Percentiles rank a stretch among this genome's conserved stretches.
phyloP scores from a whole-genome alignment of 192 early-diverging fungal genomes.

The Linnemannia exigua region DNA sequence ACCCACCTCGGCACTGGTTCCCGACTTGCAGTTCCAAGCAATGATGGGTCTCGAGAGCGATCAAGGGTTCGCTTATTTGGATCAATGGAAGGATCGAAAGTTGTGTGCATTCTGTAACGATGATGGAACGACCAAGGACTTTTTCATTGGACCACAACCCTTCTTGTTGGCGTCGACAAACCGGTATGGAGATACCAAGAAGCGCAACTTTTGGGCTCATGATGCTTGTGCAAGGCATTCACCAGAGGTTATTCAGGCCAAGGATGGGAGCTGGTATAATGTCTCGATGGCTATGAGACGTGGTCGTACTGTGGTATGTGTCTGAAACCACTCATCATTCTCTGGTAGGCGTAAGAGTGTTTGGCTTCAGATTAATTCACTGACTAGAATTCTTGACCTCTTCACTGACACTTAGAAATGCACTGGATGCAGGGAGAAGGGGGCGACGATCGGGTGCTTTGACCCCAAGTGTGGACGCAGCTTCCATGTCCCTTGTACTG shows the following conservation, averaged over 20 bases:
- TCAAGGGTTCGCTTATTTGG: slow-evolving; percentile 62
- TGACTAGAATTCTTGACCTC: too few species aligned
- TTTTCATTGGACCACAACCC: slow-evolving; percentile 73
- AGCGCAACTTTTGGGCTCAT: slow-evolving; percentile 86
- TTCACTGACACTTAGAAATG: slow-evolving; percentile 75
- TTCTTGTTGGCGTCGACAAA: slow-evolving; percentile 69
- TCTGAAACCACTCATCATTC: not conserved
- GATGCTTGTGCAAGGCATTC: slow-evolving; percentile 86
- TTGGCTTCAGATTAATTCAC: too few species aligned
- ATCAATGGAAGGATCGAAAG: slow-evolving; percentile 66
- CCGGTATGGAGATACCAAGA: slow-evolving; percentile 65
- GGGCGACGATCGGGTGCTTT: slow-evolving; percentile 92
- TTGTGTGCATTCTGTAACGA: slow-evolving; percentile 81
- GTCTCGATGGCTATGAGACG: slow-evolving; percentile 81
- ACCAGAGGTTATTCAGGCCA: slow-evolving; percentile 84
- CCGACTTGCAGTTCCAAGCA: slow-evolving; percentile 35
- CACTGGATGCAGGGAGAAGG: slow-evolving; percentile 79
- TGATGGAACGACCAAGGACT: slow-evolving; percentile 64
- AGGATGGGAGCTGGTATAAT: slow-evolving; percentile 86
- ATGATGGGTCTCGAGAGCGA: slow-evolving; percentile 59
- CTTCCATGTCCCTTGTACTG: slow-evolving; percentile 88
- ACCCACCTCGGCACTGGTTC: not conserved
- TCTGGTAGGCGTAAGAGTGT: not conserved
- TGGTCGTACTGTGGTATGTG: slow-evolving; percentile 77
- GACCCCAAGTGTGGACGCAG: slow-evolving; percentile 85